Base-by-base conservation (phyloP, 2,329 filamentous ascomycete species). In the Curvularia spicifera region DNA sequence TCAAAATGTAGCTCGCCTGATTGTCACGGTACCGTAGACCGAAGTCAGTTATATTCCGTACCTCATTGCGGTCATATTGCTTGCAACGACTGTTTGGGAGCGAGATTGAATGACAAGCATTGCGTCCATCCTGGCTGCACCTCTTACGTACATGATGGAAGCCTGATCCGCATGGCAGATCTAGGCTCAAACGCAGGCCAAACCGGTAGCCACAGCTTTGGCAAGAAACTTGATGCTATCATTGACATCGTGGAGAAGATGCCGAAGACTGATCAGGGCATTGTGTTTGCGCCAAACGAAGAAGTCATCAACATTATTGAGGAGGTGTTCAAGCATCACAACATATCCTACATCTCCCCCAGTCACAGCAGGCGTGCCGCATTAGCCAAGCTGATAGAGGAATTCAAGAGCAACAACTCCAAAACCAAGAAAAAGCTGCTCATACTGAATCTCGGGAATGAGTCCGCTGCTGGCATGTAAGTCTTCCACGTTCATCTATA, bases 161-260 rank as follows among this genome's bases (percentile, higher is more conserved):
- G 68, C 50, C 44, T 74, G 5, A 67, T 75, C 51, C 64, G 60
- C 26, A 60, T 64, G 12, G 61, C 64, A 1, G 60, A 68, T 33
- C 49, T 75, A 5, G 66, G 61, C 9, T 63, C 58, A 2, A 49
- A 26, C 5, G 44, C 59, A 12, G 56, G 68, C 24, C 63, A 65
- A 5, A 62, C 12, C 8, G n/a, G 72, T 39, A 65, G 71, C 1
- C 68, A 70, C 15, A 76, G 60, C 49, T 71, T 63, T 29, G 72
- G 72, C 0, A 60, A 59, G 6, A 76, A 76, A 54, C 48, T 75
- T 10, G 53, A 71, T 24, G 55, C 49, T 0, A 61, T 76, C 13
- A 52, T 51, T 2, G 13, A 60, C 0, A 51, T 78, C 12, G 71
- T 85, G 9, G 67, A 51, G 5, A 49, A 66, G 0, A 80, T 85